A percentile compares a stretch with the other conserved stretches of the same genome.
Conservation (phyloP, 768 basidiomycete species). For the Agaricus blazei region DNA sequence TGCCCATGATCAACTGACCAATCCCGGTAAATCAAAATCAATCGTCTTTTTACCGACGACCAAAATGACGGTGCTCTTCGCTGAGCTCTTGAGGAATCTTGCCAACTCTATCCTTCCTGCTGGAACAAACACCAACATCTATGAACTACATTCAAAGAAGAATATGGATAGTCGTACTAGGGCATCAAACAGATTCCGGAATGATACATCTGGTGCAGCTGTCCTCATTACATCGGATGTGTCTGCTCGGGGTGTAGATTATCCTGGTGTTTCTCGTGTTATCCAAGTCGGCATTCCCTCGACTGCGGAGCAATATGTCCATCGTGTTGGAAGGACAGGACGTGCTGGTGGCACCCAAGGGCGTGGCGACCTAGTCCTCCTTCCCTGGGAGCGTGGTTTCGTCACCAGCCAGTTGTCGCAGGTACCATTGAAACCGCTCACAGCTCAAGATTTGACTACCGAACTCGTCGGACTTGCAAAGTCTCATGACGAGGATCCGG, state of each 20-base stretch:
- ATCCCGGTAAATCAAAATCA: slow-evolving; percentile 63
- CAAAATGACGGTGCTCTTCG: slow-evolving; percentile 75
- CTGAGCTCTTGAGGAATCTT: slow-evolving; percentile 54
- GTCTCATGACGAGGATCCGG: slow-evolving; percentile 40
- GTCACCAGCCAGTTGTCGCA: slow-evolving; percentile 54
- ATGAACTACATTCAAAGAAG: slow-evolving; percentile 82
- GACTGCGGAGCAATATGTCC: slow-evolving; percentile 69
- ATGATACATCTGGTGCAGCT: slow-evolving; percentile 43
- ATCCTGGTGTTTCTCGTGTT: slow-evolving; percentile 83
- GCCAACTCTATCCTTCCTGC: slow-evolving; percentile 41
- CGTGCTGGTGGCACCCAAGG: slow-evolving; percentile 52
- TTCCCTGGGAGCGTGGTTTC: slow-evolving; percentile 76
- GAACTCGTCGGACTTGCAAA: slow-evolving; percentile 44
- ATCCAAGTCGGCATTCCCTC: slow-evolving; percentile 86
- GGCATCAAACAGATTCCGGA: slow-evolving; percentile 59
- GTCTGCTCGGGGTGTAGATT: slow-evolving; percentile 85
- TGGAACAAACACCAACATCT: slow-evolving; percentile 46
- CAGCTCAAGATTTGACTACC: slow-evolving; percentile 38
- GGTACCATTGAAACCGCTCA: slow-evolving; percentile 64
- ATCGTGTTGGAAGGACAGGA: slow-evolving; percentile 83
- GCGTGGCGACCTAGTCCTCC: slow-evolving; percentile 74
- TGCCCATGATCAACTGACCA: slow-evolving; percentile 79
- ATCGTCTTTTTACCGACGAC: slow-evolving; percentile 86
- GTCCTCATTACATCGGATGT: slow-evolving; percentile 85
- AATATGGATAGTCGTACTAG: slow-evolving; percentile 50